Conservation (phyloP, 352 stramenopile species). For the Pythium sp. region DNA sequence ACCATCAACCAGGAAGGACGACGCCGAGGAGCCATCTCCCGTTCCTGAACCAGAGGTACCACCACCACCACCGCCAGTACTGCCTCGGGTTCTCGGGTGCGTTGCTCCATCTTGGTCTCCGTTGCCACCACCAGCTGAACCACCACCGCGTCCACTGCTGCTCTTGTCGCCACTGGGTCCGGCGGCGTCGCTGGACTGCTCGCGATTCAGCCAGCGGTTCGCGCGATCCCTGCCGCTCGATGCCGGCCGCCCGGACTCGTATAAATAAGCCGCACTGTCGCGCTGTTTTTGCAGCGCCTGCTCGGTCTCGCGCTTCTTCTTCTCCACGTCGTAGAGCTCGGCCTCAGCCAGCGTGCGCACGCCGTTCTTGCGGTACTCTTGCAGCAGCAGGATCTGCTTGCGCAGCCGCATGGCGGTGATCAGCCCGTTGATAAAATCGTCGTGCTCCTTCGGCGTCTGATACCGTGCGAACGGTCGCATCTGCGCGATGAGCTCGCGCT, state of each 20-base stretch:
- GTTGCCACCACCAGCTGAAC: not conserved
- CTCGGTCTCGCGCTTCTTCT: constrained; percentile 91
- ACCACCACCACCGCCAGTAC: constrained; percentile 10
- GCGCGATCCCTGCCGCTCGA: constrained; percentile 62
- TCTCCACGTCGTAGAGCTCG: constrained; percentile 94
- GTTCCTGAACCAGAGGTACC: not conserved
- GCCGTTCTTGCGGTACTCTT: constrained; percentile 95
- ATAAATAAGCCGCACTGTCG: constrained; percentile 85
- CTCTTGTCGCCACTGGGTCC: constrained; percentile 9
- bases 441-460: constrained; percentile 91
- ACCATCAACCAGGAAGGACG: constrained; percentile 74
- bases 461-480: constrained; percentile 96
- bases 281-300: constrained; percentile 86
- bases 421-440: constrained; percentile 91
- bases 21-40: constrained; percentile 22
- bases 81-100: constrained; percentile 17
- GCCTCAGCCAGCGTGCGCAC: constrained; percentile 93
- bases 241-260: constrained; percentile 59
- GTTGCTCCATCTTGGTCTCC: constrained; percentile 16
- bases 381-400: constrained; percentile 95
- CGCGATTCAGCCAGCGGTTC: constrained; percentile 65
- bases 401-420: constrained; percentile 89
- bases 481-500: constrained; percentile 93
- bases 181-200: constrained; percentile 30
- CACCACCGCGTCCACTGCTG: not conserved